Conservation (phyloP, 2,329 filamentous ascomycete species). For the Esteya vermicola region DNA sequence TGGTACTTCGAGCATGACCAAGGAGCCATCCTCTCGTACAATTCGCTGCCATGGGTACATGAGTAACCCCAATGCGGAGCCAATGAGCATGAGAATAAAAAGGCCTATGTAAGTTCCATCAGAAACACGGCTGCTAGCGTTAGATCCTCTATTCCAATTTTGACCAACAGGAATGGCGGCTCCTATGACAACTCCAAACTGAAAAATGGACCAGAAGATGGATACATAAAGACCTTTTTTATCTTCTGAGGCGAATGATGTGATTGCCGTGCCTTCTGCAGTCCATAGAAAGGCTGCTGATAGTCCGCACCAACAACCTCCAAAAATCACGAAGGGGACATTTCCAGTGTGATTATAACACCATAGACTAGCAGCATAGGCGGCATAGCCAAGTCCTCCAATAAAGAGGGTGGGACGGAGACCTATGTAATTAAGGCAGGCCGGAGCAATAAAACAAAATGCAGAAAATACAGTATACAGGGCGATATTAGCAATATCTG, state of each 20-base stretch:
- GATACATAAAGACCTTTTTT: constrained; percentile 12
- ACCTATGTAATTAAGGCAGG: constrained; percentile 51
- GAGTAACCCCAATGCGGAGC: constrained; percentile 10
- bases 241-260: constrained; percentile 10
- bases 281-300: constrained; percentile 11
- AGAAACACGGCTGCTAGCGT: constrained; percentile 9
- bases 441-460: constrained; percentile 54
- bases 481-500: constrained; percentile 18
- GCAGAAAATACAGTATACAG: constrained; percentile 36
- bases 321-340: constrained; percentile 54
- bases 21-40: constrained; percentile 3
- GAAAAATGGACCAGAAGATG: constrained; percentile 13
- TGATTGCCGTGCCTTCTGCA: constrained; percentile 10
- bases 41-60: constrained; percentile 7
- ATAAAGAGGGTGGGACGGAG: constrained; percentile 16
- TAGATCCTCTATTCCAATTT: constrained; percentile 4
- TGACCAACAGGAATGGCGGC: constrained; percentile 14
- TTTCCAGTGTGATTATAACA: constrained; percentile 51
- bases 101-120: constrained; percentile 14
- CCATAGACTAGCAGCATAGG: constrained; percentile 55
- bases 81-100: constrained; percentile 13
- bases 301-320: constrained; percentile 27
- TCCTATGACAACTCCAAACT: constrained; percentile 13
- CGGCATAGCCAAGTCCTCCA: constrained; percentile 46
- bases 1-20: neutral